Base-by-base conservation (phyloP, 192 early-diverging fungal genomes). In the Rhizoclosmatium sp. region DNA sequence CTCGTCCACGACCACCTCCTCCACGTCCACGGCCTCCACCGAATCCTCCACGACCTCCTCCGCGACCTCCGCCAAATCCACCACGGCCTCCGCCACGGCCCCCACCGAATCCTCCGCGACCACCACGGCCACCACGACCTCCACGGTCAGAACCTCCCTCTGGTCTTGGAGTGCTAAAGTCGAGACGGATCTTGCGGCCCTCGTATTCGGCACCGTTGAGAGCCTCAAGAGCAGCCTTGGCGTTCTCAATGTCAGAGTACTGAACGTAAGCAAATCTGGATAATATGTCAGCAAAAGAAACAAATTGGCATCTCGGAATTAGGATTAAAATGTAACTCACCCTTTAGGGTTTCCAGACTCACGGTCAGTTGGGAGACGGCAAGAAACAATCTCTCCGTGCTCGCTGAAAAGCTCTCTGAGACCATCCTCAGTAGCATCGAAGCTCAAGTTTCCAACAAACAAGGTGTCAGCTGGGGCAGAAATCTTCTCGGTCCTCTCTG, bases 121-220 rank as follows among this genome's bases (percentile, higher is more conserved):
- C 78, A 49, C 82, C 78, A 76, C 82, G 68, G 21, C 73, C 56
- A 69, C 87, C 83, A 47, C 76, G 56, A 40, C 87, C 71, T 71
- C 82, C 82, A 73, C 78, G 72, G 65, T 59, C 84, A 46, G 69
- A 80, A 21, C 81, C 69, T 79, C 54, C 47, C 46, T 81, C 81
- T 66, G 85, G 78, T 19, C 82, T 69, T 44, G 65, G 82, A 41
- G 70, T 81, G 65, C 93, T 92, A 85, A 92, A 99, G 85, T 99
- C 97, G 64, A 96, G 85, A 70, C 96, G 93, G 78, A 97, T 84
- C 71, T 82, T 86, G 82, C 97, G 94, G 64, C 95, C 95, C 44
- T 89, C 88, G 23, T 97, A 84, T 46, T 94, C 91, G 5, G 82
- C 73, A 73, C 92, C 93, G 82, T 97, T 94, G 88, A 94, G 88